A percentile compares a stretch with the other conserved stretches of the same genome.
Evolutionary conservation across 495 filamentous ascomycete species (phyloP).

Genomic region (Neurospora intermedia): DNA sequence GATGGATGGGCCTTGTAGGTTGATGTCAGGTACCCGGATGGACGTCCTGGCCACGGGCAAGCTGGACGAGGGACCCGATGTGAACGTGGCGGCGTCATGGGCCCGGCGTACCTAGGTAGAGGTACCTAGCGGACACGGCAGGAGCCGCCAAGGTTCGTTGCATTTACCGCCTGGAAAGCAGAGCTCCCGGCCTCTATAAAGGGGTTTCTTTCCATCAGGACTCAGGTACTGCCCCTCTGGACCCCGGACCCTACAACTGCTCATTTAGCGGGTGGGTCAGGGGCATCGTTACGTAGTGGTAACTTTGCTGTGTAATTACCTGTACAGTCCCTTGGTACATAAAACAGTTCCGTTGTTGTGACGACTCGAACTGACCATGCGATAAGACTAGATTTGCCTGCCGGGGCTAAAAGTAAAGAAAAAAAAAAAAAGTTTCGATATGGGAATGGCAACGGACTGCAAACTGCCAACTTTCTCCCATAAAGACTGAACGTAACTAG

Average conservation of each 20-base stretch:
- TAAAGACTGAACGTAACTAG: not conserved
- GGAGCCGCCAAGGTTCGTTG: not conserved
- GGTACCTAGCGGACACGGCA: not conserved
- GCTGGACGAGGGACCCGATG: not conserved
- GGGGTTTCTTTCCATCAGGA: not conserved
- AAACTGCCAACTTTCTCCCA: not conserved
- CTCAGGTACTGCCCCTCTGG: not conserved
- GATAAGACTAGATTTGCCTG: not conserved
- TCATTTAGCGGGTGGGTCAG: not conserved
- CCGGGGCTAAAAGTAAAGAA: not conserved
- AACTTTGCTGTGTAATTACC: not conserved
- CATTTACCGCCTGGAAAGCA: not conserved
- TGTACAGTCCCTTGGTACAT: not conserved
- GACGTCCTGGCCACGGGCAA: not conserved
- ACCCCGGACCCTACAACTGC: not conserved
- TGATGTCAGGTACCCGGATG: not conserved
- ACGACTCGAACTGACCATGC: not conserved
- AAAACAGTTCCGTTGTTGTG: not conserved
- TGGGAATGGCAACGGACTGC: not conserved
- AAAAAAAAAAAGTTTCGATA: not conserved
- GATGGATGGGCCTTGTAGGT: not conserved
- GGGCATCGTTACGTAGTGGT: not conserved
- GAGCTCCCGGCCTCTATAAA: not conserved
- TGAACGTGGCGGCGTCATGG: not conserved
- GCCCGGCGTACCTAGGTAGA: not conserved